Percentiles rank a stretch among this genome's conserved stretches.
phyloP scores from a whole-genome alignment of 768 basidiomycete species.

The Cystofilobasidium ferigula region DNA sequence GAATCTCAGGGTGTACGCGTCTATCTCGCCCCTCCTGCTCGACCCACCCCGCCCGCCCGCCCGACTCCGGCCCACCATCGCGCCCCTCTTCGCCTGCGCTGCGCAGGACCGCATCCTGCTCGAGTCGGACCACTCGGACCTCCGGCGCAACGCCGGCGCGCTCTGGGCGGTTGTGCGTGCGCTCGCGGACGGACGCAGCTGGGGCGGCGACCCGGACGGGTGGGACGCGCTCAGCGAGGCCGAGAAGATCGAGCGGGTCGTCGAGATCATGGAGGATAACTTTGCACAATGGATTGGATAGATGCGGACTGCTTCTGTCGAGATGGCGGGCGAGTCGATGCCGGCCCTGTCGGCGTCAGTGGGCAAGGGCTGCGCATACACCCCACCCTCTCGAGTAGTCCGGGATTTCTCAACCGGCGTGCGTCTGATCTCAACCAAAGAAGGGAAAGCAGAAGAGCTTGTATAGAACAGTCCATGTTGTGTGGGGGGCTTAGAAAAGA shows the following conservation, averaged over 20 bases:
- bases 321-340: no score
- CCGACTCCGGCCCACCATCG: conserved; percentile 60
- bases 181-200: conserved; percentile 64
- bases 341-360: no score
- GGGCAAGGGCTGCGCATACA: no score
- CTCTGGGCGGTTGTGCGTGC: conserved; percentile 69
- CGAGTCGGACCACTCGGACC: conserved; percentile 73
- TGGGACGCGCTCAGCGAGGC: neutral
- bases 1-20: conserved; percentile 70
- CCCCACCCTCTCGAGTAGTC: no score
- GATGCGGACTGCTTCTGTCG: no score
- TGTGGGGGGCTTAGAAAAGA: no score
- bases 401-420: no score
- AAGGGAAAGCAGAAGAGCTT: no score
- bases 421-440: no score
- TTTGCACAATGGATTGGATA: neutral
- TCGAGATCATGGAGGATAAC: neutral
- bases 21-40: conserved; percentile 48
- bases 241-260: neutral
- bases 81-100: conserved; percentile 54
- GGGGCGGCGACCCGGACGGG: conserved; percentile 38
- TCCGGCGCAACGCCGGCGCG: conserved; percentile 48
- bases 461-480: no score
- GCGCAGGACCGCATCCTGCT: conserved; percentile 59
- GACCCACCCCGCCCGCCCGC: conserved; percentile 41